A percentile compares a stretch with the other conserved stretches of the same genome.
phyloP scores from a whole-genome alignment of 352 stramenopile species.

The Globisporangium solare region DNA sequence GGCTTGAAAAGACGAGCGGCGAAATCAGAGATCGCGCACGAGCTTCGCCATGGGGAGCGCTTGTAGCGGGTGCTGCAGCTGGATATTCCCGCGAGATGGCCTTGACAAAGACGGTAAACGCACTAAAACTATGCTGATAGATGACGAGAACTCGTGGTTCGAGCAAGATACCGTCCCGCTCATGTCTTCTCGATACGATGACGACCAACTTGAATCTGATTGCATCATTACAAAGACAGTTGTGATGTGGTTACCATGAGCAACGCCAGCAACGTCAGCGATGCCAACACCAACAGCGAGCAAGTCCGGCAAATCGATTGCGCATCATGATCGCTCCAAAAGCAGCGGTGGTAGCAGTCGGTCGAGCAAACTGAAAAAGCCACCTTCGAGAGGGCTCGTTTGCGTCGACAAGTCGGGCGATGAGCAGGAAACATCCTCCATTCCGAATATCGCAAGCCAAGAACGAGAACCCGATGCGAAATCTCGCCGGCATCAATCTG shows the following conservation, averaged over 20 bases:
- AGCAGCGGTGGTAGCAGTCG: background rate
- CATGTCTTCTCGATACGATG: slow-evolving; percentile 38
- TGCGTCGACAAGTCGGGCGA: slow-evolving; percentile 16
- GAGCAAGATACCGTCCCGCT: slow-evolving; percentile 62
- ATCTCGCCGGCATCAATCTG: background rate
- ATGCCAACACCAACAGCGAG: background rate
- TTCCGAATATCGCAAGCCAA: background rate
- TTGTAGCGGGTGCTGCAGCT: slow-evolving; percentile 15
- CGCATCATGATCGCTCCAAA: slow-evolving; percentile 4
- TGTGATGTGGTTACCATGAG: slow-evolving; percentile 38
- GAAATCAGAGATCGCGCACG: background rate
- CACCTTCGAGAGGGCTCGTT: slow-evolving; percentile 13
- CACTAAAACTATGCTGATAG: slow-evolving; percentile 8
- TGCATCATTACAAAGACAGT: slow-evolving; percentile 52
- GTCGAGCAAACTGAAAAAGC: slow-evolving; percentile 5
- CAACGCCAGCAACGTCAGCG: slow-evolving; percentile 2
- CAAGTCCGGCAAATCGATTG: background rate
- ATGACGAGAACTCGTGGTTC: slow-evolving; percentile 45
- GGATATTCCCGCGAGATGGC: slow-evolving; percentile 12
- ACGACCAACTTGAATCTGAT: slow-evolving; percentile 22
- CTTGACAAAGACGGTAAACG: slow-evolving; percentile 6
- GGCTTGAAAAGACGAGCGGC: background rate
- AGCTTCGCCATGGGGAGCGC: slow-evolving; percentile 13
- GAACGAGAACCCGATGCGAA: slow-evolving; percentile 1
- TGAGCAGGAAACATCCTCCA: slow-evolving; percentile 1